These are phyloP conservation scores for Xylaria sp. DNA, from an alignment of 2,329 filamentous ascomycete species.

Conservation along the genomic window DNA sequence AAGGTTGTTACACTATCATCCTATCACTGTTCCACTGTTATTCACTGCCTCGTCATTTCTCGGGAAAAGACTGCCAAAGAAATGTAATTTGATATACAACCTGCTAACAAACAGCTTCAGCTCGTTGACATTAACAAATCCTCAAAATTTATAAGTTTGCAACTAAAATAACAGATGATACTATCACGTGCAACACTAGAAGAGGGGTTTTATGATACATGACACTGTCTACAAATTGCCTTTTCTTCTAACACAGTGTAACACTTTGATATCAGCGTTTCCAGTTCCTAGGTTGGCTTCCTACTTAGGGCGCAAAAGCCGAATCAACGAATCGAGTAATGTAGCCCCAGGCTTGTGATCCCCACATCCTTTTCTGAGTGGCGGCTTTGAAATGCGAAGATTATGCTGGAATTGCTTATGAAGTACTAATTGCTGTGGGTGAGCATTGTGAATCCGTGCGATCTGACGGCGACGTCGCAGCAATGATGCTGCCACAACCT, in stretches of 20 bases:
- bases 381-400: constrained; percentile 58
- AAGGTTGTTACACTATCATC: neutral
- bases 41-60: too few species aligned
- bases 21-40: neutral
- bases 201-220: neutral
- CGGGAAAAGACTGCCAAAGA: neutral
- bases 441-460: constrained; percentile 26
- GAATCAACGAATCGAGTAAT: constrained; percentile 53
- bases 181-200: neutral
- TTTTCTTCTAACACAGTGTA: constrained; percentile 15
- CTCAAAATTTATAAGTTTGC: neutral
- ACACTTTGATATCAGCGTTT: constrained; percentile 43
- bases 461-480: constrained; percentile 49
- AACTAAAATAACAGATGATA: constrained; percentile 14
- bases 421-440: constrained; percentile 52
- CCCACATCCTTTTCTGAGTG: constrained; percentile 54
- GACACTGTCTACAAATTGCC: neutral
- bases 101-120: neutral
- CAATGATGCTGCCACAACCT: constrained; percentile 55
- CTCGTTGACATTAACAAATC: neutral
- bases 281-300: constrained; percentile 46
- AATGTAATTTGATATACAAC: neutral
- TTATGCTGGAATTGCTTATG: constrained; percentile 52
- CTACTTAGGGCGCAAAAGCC: constrained; percentile 49
- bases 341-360: constrained; percentile 53